phyloP scores from a whole-genome alignment of 257 asterid genomes.

The Solanum chaucha region DNA sequence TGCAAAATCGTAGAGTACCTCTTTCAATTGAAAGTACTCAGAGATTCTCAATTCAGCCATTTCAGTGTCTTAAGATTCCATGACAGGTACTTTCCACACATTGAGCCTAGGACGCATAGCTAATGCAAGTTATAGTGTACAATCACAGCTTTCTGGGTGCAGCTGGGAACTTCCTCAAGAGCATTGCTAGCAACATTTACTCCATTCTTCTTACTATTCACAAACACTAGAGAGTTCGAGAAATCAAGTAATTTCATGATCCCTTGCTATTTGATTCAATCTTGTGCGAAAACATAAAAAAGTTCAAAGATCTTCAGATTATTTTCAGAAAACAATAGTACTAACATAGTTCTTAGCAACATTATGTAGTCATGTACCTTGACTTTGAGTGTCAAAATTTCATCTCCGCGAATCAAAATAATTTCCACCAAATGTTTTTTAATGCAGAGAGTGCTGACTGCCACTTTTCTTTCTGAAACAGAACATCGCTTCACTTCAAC shows the following conservation, averaged over 20 bases:
- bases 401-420: neutral
- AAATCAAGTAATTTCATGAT: neutral
- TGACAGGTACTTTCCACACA: neutral
- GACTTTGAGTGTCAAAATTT: too few species aligned
- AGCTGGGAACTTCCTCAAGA: neutral
- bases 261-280: neutral
- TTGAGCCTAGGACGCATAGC: neutral
- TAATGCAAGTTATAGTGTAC: neutral
- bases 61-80: neutral
- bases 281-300: neutral
- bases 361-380: neutral
- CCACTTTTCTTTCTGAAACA: too few species aligned
- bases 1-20: too few species aligned
- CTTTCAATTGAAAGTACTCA: neutral
- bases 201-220: neutral
- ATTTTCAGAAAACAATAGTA: neutral
- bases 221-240: neutral
- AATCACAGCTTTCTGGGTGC: neutral
- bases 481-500: too few species aligned
- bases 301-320: neutral
- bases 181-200: neutral
- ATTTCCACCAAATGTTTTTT: neutral
- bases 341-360: neutral
- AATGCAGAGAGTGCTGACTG: neutral
- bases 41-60: neutral